These are phyloP conservation scores for Fusarium sp. DNA, from an alignment of 2,329 filamentous ascomycete genomes.

Conservation along the genomic window DNA sequence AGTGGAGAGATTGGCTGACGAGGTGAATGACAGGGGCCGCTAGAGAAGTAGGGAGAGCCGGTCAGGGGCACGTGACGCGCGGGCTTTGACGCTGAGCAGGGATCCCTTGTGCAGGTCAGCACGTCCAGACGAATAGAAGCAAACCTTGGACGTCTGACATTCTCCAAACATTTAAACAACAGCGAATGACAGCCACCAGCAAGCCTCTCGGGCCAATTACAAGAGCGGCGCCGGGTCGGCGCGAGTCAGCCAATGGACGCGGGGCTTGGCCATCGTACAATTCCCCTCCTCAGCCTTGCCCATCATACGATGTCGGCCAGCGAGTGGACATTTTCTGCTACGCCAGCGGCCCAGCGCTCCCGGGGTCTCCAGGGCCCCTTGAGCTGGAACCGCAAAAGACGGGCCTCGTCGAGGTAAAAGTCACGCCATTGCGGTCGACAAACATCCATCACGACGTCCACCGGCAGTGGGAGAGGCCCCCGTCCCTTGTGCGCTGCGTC, in stretches of 20 bases:
- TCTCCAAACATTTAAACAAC: conserved; percentile 23
- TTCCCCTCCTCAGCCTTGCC: conserved; percentile 49
- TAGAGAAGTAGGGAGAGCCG: neutral
- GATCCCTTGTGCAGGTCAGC: neutral
- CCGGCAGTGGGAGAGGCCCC: conserved; percentile 37
- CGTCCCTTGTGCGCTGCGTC: conserved; percentile 14
- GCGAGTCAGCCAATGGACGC: conserved; percentile 36
- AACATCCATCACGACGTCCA: conserved; percentile 44
- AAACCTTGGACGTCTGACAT: conserved; percentile 15
- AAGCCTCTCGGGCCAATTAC: conserved; percentile 20
- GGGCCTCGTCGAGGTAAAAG: conserved; percentile 41
- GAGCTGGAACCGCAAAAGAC: conserved; percentile 35
- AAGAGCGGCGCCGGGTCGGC: conserved; percentile 15
- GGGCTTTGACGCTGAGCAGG: neutral
- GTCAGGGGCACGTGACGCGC: conserved; percentile 19
- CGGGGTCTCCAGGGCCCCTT: conserved; percentile 41
- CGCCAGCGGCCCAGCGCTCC: conserved; percentile 41
- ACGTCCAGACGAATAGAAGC: conserved; percentile 21
- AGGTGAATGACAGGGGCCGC: conserved; percentile 20
- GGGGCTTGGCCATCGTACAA: conserved; percentile 44
- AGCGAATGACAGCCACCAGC: conserved; percentile 23
- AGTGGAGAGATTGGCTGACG: conserved; percentile 4
- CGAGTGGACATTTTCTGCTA: conserved; percentile 42
- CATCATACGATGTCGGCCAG: conserved; percentile 51
- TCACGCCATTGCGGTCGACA: conserved; percentile 44